Conservation (phyloP, 176 grass and related monocot species). For the Aegilops tauschii region DNA sequence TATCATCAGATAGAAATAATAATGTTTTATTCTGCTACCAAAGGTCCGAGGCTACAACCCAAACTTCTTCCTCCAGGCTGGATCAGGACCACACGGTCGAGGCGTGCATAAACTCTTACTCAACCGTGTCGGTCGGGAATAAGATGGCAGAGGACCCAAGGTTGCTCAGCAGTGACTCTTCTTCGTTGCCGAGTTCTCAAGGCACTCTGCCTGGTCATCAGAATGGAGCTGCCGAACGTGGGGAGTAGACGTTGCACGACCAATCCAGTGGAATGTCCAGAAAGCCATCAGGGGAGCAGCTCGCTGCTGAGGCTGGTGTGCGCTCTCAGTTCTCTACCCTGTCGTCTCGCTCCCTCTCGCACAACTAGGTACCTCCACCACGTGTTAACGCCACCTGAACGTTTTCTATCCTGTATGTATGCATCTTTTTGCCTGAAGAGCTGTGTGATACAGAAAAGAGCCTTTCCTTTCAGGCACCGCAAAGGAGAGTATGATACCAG, state of each 20-base stretch:
- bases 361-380: constrained; percentile 62
- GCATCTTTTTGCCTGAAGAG: neutral
- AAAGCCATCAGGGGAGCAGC: constrained; percentile 39
- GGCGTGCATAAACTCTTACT: neutral
- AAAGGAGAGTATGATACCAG: constrained; percentile 74
- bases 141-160: constrained; percentile 24
- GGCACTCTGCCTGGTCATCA: constrained; percentile 8
- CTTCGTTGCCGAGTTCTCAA: constrained; percentile 4
- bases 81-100: constrained; percentile 27
- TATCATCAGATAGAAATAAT: too few relatives aligned
- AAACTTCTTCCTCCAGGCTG: neutral
- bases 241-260: constrained; percentile 8
- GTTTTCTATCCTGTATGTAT: neutral
- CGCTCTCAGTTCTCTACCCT: constrained; percentile 68
- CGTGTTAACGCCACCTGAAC: neutral
- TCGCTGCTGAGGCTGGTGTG: constrained; percentile 18
- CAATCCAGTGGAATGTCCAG: constrained; percentile 40
- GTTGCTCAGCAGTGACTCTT: constrained; percentile 2
- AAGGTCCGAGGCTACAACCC: constrained; percentile 40
- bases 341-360: constrained; percentile 75
- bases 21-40: constrained; percentile 23
- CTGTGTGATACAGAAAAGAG: neutral
- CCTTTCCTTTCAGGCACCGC: constrained; percentile 43
- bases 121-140: neutral
- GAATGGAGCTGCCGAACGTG: constrained; percentile 22